Percentiles rank a stretch among this genome's conserved stretches.
phyloP scores from a whole-genome alignment of 495 filamentous ascomycete genomes.

The Trichocladium antarcticum region DNA sequence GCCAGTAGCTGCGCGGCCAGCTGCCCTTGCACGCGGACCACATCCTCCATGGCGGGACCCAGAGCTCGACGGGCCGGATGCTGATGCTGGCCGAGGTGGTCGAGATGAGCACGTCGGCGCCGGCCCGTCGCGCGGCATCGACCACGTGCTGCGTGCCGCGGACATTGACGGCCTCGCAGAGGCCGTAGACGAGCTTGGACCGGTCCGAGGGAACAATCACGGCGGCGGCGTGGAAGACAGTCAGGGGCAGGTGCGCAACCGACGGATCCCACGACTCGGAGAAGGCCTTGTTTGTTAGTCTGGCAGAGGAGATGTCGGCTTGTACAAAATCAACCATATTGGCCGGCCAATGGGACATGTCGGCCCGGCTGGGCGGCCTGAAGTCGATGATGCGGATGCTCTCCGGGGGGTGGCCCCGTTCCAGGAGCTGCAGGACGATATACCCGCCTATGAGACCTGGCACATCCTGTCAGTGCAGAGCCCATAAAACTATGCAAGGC shows the following conservation, averaged over 20 bases:
- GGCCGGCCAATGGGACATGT: conserved; percentile 26
- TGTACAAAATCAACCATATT: conserved; percentile 28
- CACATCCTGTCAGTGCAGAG: neutral
- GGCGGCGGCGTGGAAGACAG: conserved; percentile 37
- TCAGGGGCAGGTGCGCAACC: conserved; percentile 27
- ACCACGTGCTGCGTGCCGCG: conserved; percentile 49
- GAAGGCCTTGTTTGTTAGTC: conserved; percentile 28
- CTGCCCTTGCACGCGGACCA: conserved; percentile 3
- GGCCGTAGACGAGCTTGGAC: conserved; percentile 25
- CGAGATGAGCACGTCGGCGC: conserved; percentile 46
- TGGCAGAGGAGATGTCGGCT: conserved; percentile 32
- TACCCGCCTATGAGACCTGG: conserved; percentile 36
- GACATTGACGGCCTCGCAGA: conserved; percentile 43
- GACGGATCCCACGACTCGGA: conserved; percentile 26
- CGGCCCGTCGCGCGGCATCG: conserved; percentile 36
- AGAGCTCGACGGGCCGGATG: conserved; percentile 39
- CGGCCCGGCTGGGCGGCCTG: conserved; percentile 25
- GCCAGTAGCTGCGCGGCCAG: conserved; percentile 33
- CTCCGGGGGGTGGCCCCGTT: conserved; percentile 30
- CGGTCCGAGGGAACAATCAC: conserved; percentile 37
- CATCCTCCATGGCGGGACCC: conserved; percentile 39
- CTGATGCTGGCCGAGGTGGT: conserved; percentile 47
- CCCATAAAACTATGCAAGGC: too few species aligned
- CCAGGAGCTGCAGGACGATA: conserved; percentile 36
- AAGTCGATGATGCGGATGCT: conserved; percentile 37